phyloP scores from a whole-genome alignment of 805 yeast species.

The Sugiyamaella smithiae region DNA sequence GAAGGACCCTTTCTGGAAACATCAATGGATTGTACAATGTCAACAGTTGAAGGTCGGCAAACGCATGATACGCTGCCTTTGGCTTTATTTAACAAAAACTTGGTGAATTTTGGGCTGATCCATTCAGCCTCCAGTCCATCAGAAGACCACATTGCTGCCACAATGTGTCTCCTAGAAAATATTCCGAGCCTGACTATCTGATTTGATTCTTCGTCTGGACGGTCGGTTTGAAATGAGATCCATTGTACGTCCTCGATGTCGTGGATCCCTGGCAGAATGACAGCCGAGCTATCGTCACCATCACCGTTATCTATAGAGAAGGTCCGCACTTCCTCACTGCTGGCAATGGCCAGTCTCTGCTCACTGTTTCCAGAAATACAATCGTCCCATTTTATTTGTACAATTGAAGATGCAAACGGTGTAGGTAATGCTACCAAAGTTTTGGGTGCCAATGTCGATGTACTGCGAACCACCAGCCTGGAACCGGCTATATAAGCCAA shows the following conservation, averaged over 20 bases:
- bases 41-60: constrained; percentile 15
- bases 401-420: constrained; percentile 14
- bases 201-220: constrained; percentile 3
- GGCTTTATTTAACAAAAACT: not conserved
- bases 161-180: constrained; percentile 10
- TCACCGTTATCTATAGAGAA: constrained; percentile 14
- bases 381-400: constrained; percentile 21
- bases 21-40: constrained; percentile 13
- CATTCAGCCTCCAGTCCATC: constrained; percentile 22
- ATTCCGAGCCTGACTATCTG: constrained; percentile 21
- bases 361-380: constrained; percentile 14
- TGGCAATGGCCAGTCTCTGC: constrained; percentile 22
- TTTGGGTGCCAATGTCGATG: constrained; percentile 20
- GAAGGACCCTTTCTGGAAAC: not conserved
- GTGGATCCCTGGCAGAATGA: constrained; percentile 15
- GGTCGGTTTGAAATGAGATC: constrained; percentile 14
- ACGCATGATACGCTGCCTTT: constrained; percentile 11
- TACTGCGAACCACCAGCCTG: constrained; percentile 20
- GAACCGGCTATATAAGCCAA: constrained; percentile 22
- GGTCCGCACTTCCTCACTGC: constrained; percentile 15
- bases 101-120: constrained; percentile 14
- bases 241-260: constrained; percentile 19
- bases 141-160: constrained; percentile 21
- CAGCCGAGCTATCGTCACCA: constrained; percentile 8
- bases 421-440: constrained; percentile 13